Evolutionary conservation across 2,329 filamentous ascomycete genomes (phyloP).

Genomic region (Botryotinia narcissicola): DNA sequence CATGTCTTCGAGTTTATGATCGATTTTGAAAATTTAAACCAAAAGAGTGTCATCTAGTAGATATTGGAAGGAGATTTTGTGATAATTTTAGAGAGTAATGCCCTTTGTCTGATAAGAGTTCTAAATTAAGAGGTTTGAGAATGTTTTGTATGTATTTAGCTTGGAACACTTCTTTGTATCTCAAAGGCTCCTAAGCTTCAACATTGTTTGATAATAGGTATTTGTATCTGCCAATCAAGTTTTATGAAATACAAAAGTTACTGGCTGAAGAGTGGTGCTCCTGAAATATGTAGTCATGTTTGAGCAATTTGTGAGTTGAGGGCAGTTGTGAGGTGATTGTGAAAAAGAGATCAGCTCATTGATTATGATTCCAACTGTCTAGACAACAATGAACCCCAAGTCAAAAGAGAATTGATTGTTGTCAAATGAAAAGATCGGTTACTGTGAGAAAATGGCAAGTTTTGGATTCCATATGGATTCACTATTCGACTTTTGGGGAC

Average conservation of each 20-base stretch:
- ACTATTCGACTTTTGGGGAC: neutral
- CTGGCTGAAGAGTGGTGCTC: neutral
- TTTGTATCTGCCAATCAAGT: neutral
- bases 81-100: neutral
- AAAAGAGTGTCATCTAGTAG: neutral
- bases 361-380: neutral
- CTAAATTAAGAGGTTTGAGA: conserved; percentile 7
- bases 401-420: neutral
- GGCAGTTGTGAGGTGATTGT: neutral
- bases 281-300: neutral
- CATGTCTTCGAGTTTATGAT: neutral
- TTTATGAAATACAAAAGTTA: neutral
- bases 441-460: neutral
- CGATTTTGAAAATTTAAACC: no score
- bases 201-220: neutral
- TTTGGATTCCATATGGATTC: neutral
- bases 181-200: neutral
- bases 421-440: no score
- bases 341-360: neutral
- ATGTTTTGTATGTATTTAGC: conserved; percentile 2
- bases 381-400: neutral
- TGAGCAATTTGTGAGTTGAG: neutral
- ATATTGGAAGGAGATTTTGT: neutral
- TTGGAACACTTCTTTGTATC: neutral
- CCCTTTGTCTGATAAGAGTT: neutral